phyloP scores from a whole-genome alignment of 2,329 filamentous ascomycete species.

The Phialocephala subalpina region DNA sequence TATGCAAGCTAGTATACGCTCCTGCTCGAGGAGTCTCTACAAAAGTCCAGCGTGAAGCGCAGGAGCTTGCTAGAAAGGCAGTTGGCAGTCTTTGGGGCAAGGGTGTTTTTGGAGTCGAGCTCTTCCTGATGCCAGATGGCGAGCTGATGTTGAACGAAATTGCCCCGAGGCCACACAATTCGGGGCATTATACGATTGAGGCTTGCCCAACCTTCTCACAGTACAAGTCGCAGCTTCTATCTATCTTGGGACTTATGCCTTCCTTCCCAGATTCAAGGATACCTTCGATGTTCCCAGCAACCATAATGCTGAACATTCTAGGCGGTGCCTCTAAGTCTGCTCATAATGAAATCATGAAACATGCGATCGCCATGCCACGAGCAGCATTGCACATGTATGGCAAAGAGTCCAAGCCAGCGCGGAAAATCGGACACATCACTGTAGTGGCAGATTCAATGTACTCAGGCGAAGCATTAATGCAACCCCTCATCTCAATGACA shows the following conservation, averaged over 20 bases:
- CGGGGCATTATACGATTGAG: constrained; percentile 95
- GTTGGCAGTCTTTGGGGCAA: constrained; percentile 84
- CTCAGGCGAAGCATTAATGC: constrained; percentile 66
- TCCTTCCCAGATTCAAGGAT: constrained; percentile 44
- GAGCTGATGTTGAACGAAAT: constrained; percentile 73
- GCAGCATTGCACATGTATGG: constrained; percentile 87
- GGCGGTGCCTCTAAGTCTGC: constrained; percentile 72
- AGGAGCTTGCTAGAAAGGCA: constrained; percentile 80
- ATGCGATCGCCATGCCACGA: constrained; percentile 64
- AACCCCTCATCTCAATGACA: constrained; percentile 72
- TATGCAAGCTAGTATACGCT: constrained; percentile 91
- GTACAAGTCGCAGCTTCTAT: constrained; percentile 82
- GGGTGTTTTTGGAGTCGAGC: constrained; percentile 95
- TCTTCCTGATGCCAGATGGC: constrained; percentile 83
- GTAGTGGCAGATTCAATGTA: constrained; percentile 74
- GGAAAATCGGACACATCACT: constrained; percentile 71
- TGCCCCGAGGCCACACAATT: constrained; percentile 49
- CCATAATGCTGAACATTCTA: constrained; percentile 75
- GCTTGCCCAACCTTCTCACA: constrained; percentile 86
- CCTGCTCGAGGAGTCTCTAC: constrained; percentile 77
- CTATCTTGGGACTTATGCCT: constrained; percentile 71
- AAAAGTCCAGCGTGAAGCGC: constrained; percentile 69
- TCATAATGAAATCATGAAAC: constrained; percentile 62
- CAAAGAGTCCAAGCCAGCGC: constrained; percentile 82
- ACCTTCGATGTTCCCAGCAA: constrained; percentile 47